phyloP scores from a whole-genome alignment of 352 stramenopile genomes.

The Phytophthora crassamura region DNA sequence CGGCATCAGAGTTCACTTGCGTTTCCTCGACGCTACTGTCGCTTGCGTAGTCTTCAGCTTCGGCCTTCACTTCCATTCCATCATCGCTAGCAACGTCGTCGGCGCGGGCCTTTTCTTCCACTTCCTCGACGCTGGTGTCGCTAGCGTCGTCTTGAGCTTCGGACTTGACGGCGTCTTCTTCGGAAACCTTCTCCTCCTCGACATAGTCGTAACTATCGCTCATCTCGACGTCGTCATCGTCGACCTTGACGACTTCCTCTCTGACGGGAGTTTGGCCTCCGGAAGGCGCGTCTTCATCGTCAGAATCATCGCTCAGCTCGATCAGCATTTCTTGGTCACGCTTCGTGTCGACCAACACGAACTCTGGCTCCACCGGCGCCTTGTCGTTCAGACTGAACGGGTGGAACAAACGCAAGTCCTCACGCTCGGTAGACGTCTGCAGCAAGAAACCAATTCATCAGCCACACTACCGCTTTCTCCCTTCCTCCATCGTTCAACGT shows the following conservation, averaged over 20 bases:
- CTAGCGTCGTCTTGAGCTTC: neutral
- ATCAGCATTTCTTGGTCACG: slow-evolving; percentile 19
- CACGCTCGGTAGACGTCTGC: slow-evolving; percentile 46
- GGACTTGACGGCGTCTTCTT: slow-evolving; percentile 12
- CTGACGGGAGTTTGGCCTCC: neutral
- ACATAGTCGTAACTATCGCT: neutral
- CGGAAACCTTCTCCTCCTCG: slow-evolving; percentile 12
- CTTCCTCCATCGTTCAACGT: slow-evolving; percentile 9
- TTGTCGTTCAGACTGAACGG: slow-evolving; percentile 41
- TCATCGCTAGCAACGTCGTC: too few species aligned
- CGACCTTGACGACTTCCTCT: slow-evolving; percentile 10
- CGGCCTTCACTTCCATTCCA: too few species aligned
- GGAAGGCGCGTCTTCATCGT: neutral
- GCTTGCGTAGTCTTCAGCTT: too few species aligned
- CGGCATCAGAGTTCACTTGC: slow-evolving; percentile 10
- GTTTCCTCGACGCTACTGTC: too few species aligned
- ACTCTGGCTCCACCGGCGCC: slow-evolving; percentile 29
- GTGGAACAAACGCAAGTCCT: slow-evolving; percentile 40
- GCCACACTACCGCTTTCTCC: neutral
- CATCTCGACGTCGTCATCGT: slow-evolving; percentile 11
- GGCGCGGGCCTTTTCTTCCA: too few species aligned
- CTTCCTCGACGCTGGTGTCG: too few species aligned
- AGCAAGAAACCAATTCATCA: slow-evolving; percentile 11
- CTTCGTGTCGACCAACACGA: slow-evolving; percentile 44
- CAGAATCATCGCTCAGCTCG: slow-evolving; percentile 16